Evolutionary conservation across 495 filamentous ascomycete genomes (phyloP), one percentile per base, ranked within the genome.

Genomic region (Neurospora sp.): DNA sequence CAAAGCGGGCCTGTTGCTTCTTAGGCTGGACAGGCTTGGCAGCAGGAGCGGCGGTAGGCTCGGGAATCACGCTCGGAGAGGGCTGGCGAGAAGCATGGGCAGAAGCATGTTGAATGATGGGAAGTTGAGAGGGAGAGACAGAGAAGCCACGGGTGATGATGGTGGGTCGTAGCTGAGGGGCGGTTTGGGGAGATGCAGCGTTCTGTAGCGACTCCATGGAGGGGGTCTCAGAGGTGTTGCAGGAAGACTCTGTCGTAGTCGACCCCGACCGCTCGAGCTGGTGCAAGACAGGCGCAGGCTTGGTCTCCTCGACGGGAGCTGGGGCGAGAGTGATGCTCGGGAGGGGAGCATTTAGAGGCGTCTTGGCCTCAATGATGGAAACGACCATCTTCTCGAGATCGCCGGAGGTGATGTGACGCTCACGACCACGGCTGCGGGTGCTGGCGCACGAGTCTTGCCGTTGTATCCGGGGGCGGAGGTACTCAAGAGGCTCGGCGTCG

Each of bases 311-410:
- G 38, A 68, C 16, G 12, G 68, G 16, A 41, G 71, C 72, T 39
- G 61, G 76, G 35, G 8, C 53, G 27, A 1, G 79, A 74, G 73
- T 77, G 73, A 89, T 87, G 53, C 83, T 85, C 39, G 88, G 84
- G 10, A 90, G 83, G 3, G 88, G 89, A 22, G 85, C 84, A 14
- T 85, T 79, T 68, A 89, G 82, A n/a, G 96, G 85, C 48, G 85
- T 84, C 82, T 92, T 92, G 78, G 94, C 89, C 78, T 95, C 90
- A 77, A 98, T 96, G 71, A 93, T 86, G 68, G 80, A 93, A 45
- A 90, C 87, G 0, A 98, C 92, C 89, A 97, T 96, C 78, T 94
- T 94, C 83, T 96, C 92, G 20, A 98, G 82, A 73, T 93, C 92
- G 73, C 90, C 84, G 2, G 94, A 92, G 0, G 94, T 96, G 71